phyloP scores from a whole-genome alignment of 2,329 filamentous ascomycete species.

The Coniochaeta sp. region DNA sequence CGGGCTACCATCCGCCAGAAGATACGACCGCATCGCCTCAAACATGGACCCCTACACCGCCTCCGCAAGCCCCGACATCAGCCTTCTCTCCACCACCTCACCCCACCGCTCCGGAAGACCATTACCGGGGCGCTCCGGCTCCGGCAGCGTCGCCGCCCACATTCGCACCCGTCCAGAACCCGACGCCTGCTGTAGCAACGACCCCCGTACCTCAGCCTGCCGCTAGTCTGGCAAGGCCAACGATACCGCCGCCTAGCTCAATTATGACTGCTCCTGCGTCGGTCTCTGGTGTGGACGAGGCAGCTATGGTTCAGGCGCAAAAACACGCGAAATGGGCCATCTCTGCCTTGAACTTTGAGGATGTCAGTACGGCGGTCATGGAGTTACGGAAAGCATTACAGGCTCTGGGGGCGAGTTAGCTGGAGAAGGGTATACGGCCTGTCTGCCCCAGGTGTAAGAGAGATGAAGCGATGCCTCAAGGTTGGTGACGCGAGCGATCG shows the following conservation, averaged over 20 bases:
- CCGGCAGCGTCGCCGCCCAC: slow-evolving; percentile 18
- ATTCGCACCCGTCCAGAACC: slow-evolving; percentile 13
- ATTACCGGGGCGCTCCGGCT: slow-evolving; percentile 23
- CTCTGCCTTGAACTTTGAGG: slow-evolving; percentile 93
- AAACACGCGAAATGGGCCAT: slow-evolving; percentile 98
- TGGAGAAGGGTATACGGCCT: not conserved
- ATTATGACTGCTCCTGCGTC: slow-evolving; percentile 10
- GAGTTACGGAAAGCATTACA: slow-evolving; percentile 73
- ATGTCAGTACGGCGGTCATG: slow-evolving; percentile 80
- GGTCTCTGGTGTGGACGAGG: slow-evolving; percentile 46
- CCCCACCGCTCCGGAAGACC: slow-evolving; percentile 23
- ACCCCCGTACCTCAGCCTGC: slow-evolving; percentile 15
- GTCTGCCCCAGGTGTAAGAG: not conserved
- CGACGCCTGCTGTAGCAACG: slow-evolving; percentile 20
- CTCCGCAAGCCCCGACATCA: slow-evolving; percentile 23
- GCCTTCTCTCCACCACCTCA: slow-evolving; percentile 13
- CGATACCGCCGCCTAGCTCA: slow-evolving; percentile 9
- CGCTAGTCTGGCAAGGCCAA: slow-evolving; percentile 10
- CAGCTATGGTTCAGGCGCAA: slow-evolving; percentile 69
- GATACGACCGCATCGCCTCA: slow-evolving; percentile 16
- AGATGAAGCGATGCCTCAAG: not conserved
- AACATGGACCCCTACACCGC: slow-evolving; percentile 12
- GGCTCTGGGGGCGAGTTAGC: slow-evolving; percentile 50
- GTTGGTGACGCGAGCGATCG: too few species aligned
- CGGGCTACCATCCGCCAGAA: slow-evolving; percentile 13